A percentile compares a stretch with the other conserved stretches of the same genome.
Conservation (phyloP, 202 grass and related monocot genomes). For the Panicum virgatum region DNA sequence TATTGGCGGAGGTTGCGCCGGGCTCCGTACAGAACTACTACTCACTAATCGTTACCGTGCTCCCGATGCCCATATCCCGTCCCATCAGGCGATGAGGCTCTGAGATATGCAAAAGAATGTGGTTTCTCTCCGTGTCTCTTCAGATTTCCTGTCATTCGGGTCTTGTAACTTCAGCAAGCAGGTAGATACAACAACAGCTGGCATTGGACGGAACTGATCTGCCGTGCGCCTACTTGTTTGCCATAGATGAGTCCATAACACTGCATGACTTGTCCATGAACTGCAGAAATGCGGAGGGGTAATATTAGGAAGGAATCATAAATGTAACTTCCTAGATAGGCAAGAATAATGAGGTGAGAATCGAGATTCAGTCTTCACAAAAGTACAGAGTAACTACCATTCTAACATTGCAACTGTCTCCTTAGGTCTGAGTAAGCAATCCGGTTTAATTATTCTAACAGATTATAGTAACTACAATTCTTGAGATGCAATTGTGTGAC, state of each 20-base stretch:
- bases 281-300: constrained; percentile 43
- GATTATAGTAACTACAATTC: not conserved
- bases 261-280: constrained; percentile 91
- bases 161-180: constrained; percentile 39
- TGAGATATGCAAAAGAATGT: constrained; percentile 44
- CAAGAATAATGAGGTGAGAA: not conserved
- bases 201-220: constrained; percentile 33
- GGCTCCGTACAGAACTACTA: constrained; percentile 26
- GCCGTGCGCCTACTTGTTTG: constrained; percentile 61
- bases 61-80: constrained; percentile 26
- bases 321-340: not conserved
- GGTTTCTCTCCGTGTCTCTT: constrained; percentile 6
- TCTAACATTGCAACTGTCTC: not conserved
- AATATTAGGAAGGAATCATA: constrained; percentile 11
- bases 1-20: not conserved
- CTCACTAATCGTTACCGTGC: constrained; percentile 27
- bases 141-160: not conserved
- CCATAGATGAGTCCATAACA: constrained; percentile 63
- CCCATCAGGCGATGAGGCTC: constrained; percentile 21
- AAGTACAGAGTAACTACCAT: not conserved
- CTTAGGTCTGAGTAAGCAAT: not conserved
- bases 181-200: constrained; percentile 38
- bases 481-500: not conserved
- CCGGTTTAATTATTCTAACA: too few species aligned
- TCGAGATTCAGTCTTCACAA: not conserved